Evolutionary conservation across 139 green algal species (phyloP), one percentile per base, ranked within the genome.

Genomic region (Micromonas commoda): DNA sequence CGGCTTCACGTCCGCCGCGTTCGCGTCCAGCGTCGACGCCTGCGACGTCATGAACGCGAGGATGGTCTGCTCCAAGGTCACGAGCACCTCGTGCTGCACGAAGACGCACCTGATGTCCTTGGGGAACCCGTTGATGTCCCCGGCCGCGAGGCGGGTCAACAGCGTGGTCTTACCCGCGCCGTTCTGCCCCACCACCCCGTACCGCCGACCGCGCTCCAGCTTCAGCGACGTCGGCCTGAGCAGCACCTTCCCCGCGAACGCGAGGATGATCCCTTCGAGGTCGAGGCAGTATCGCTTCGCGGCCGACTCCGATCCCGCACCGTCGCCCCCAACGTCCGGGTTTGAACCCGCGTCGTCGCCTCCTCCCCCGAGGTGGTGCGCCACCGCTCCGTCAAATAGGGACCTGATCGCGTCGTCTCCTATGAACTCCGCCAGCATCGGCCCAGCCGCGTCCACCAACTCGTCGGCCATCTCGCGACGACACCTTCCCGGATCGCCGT

Each of bases 1-100:
- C 51, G 31, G 19, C 51, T 52, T 33, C 64, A 87, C 60, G 78
- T 81, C 78, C 69, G 77, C 24, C 37, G 81, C 86, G 82, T 91
- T 84, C 32, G 84, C 86, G 0, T 86, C 77, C 13, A 51, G 70
- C n/a, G n/a, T 54, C 21, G 96, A 84, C 53, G 79, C 70, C 5
- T 83, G 35, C 21, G 65, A 54, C 21, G 68, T 26, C 2, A 91
- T 77, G 54, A 85, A 90, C 34, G 90, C 81, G 16, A 87, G 54
- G 29, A 88, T 67, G 9, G 79, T 24, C 23, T 57, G 71, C 51
- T 80, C 73, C 32, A 38, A 29, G 37, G 78, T 39, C 3, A 54
- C 37, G 35, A 86, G 51, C 20, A 88, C 70, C 52, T 88, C 84
- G 70, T 88, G 84, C 71, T 82, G 51, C 32, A 88, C 81, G 71